phyloP scores from a whole-genome alignment of 2,329 filamentous ascomycete species.

The Talaromyces albobiverticillius region DNA sequence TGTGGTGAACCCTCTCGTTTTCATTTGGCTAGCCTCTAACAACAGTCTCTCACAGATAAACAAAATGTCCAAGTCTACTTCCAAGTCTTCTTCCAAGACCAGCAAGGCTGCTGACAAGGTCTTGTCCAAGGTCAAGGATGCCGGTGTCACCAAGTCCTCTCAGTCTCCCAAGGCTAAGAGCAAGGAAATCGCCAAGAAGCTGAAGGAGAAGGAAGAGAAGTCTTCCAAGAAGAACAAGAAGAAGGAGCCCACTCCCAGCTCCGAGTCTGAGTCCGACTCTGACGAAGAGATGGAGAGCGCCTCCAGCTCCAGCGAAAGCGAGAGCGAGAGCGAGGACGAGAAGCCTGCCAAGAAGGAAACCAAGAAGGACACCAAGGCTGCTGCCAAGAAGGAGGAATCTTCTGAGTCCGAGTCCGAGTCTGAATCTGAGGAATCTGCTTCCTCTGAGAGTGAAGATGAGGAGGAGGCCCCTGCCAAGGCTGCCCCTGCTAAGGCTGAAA shows the following conservation, averaged over 20 bases:
- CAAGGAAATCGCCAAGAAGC: conserved; percentile 43
- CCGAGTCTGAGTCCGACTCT: conserved; percentile 32
- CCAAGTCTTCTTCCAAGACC: conserved; percentile 40
- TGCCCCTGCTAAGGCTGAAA: no score
- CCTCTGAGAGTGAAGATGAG: conserved; percentile 23
- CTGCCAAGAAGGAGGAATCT: conserved; percentile 25
- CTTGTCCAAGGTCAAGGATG: conserved; percentile 48
- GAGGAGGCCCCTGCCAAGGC: conserved; percentile 20
- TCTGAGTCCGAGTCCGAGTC: conserved; percentile 33
- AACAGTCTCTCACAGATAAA: conserved; percentile 13
- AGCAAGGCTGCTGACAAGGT: conserved; percentile 42
- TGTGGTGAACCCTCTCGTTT: background rate
- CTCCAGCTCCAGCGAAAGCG: conserved; percentile 27
- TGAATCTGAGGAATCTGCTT: conserved; percentile 28
- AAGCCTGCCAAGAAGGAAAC: conserved; percentile 35
- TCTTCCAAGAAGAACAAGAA: conserved; percentile 43
- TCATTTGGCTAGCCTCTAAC: background rate
- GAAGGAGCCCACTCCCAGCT: conserved; percentile 39
- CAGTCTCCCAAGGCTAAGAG: conserved; percentile 44
- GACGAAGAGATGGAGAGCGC: conserved; percentile 35
- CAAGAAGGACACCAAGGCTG: conserved; percentile 27
- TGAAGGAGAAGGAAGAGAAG: conserved; percentile 30
- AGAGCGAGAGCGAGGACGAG: conserved; percentile 34
- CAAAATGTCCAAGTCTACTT: conserved; percentile 48
- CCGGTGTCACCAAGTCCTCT: conserved; percentile 44